Conservation (phyloP, 23 red algal species). For the Gracilaria gracilis region DNA sequence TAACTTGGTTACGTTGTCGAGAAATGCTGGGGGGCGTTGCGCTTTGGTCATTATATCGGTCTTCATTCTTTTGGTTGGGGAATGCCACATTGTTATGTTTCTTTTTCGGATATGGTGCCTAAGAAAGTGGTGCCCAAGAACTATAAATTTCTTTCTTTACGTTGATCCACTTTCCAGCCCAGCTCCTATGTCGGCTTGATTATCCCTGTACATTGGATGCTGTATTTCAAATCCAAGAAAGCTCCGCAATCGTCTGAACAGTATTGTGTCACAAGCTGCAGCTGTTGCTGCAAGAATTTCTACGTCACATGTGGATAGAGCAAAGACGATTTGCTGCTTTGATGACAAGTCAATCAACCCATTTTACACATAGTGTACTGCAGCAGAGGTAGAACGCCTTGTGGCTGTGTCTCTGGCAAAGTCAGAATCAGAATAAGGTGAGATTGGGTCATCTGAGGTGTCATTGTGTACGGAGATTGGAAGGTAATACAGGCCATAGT, state of each 20-base stretch:
- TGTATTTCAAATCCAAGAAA: not conserved
- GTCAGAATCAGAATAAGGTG: not conserved
- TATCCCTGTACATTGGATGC: not conserved
- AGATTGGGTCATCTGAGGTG: not conserved
- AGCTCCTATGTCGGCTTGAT: not conserved
- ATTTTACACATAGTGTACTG: not conserved
- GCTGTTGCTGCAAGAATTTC: not conserved
- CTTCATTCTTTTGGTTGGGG: not conserved
- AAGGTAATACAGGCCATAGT: not conserved
- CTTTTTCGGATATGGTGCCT: not conserved
- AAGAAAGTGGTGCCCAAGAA: slow-evolving; percentile 24
- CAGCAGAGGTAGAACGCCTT: not conserved
- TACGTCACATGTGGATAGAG: not conserved
- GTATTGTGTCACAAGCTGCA: not conserved
- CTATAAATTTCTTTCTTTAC: slow-evolving; percentile 26
- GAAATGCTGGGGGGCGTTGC: not conserved
- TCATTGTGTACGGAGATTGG: not conserved
- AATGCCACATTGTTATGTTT: not conserved
- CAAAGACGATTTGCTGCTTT: not conserved
- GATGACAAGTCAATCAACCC: not conserved
- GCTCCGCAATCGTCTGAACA: not conserved
- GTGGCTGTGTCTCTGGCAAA: not conserved
- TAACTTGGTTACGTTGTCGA: not conserved
- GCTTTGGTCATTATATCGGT: not conserved
- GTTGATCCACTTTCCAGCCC: not conserved